phyloP scores from a whole-genome alignment of 2,329 filamentous ascomycete genomes.

The Cladosporium phlei region DNA sequence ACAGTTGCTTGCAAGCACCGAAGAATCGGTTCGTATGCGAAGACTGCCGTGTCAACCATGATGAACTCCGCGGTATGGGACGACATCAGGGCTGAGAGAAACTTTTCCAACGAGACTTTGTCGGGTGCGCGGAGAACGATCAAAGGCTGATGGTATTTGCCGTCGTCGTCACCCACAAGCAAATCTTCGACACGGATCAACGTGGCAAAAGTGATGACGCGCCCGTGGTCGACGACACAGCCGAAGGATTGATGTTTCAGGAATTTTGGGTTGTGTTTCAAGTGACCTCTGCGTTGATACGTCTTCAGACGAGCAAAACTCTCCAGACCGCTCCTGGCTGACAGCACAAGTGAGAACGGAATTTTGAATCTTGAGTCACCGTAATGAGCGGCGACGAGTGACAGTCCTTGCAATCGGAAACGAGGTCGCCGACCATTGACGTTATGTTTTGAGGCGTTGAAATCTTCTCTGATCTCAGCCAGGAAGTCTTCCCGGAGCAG shows the following conservation, averaged over 20 bases:
- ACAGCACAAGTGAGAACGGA: slow-evolving; percentile 9
- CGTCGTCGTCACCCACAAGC: slow-evolving; percentile 37
- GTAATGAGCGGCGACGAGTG: slow-evolving; percentile 23
- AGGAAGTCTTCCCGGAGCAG: slow-evolving; percentile 68
- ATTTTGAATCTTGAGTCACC: slow-evolving; percentile 8
- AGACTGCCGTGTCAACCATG: slow-evolving; percentile 60
- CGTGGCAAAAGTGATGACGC: slow-evolving; percentile 57
- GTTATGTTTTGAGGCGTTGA: slow-evolving; percentile 48
- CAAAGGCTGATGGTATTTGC: too few relatives aligned
- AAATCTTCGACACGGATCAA: slow-evolving; percentile 50
- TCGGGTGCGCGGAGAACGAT: slow-evolving; percentile 52
- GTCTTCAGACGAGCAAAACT: slow-evolving; percentile 1
- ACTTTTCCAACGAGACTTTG: slow-evolving; percentile 40
- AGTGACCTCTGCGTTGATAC: slow-evolving; percentile 39
- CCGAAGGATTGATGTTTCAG: slow-evolving; percentile 59
- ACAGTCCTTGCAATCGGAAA: slow-evolving; percentile 39
- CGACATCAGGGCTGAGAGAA: slow-evolving; percentile 43
- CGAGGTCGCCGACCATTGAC: slow-evolving; percentile 40
- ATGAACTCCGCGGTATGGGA: slow-evolving; percentile 42
- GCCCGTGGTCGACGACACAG: slow-evolving; percentile 49
- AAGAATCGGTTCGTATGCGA: slow-evolving; percentile 65
- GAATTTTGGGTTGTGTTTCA: slow-evolving; percentile 47
- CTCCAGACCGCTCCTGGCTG: slow-evolving; percentile 5
- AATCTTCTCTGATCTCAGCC: slow-evolving; percentile 58
- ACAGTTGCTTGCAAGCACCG: slow-evolving; percentile 52